phyloP scores from a whole-genome alignment of 1,139 yeast genomes.

The Nadsonia starkeyi-henricii region DNA sequence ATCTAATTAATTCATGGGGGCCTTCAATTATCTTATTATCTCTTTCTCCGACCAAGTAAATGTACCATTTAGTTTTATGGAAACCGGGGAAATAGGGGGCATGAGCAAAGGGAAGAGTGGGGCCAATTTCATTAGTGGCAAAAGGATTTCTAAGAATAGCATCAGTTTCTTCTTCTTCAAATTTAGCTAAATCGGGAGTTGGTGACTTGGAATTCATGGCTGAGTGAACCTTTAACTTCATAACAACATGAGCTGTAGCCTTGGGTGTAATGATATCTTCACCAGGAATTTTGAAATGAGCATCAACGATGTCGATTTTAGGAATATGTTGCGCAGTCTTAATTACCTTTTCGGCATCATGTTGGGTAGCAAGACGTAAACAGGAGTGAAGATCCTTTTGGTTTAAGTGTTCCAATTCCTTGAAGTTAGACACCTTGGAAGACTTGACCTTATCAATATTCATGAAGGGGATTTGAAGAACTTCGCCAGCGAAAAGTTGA shows the following conservation, averaged over 20 bases:
- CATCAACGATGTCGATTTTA: constrained; percentile 48
- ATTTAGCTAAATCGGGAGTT: constrained; percentile 12
- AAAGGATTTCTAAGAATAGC: constrained; percentile 64
- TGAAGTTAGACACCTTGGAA: constrained; percentile 5
- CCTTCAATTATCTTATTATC: constrained; percentile 69
- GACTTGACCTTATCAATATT: constrained; percentile 18
- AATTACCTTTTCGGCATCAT: constrained; percentile 38
- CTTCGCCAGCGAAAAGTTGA: constrained; percentile 40
- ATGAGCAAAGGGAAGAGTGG: constrained; percentile 44
- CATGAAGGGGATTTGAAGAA: constrained; percentile 67
- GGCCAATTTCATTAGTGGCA: constrained; percentile 48
- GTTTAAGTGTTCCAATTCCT: constrained; percentile 10
- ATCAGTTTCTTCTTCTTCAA: constrained; percentile 34
- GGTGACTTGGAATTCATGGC: constrained; percentile 41
- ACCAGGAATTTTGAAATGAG: constrained; percentile 80
- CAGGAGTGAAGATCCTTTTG: constrained; percentile 6
- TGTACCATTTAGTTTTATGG: constrained; percentile 42
- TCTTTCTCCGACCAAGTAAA: constrained; percentile 51
- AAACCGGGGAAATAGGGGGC: constrained; percentile 65
- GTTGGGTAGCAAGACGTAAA: constrained; percentile 9
- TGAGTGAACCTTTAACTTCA: constrained; percentile 60
- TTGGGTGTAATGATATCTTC: constrained; percentile 56
- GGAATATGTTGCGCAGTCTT: constrained; percentile 58
- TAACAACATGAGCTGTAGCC: constrained; percentile 57
- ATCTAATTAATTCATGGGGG: constrained; percentile 41